A percentile compares a stretch with the other conserved stretches of the same genome.
These are phyloP conservation scores for Dryas integrifolia DNA, from an alignment of 331 rosid species.

Conservation along the genomic window DNA sequence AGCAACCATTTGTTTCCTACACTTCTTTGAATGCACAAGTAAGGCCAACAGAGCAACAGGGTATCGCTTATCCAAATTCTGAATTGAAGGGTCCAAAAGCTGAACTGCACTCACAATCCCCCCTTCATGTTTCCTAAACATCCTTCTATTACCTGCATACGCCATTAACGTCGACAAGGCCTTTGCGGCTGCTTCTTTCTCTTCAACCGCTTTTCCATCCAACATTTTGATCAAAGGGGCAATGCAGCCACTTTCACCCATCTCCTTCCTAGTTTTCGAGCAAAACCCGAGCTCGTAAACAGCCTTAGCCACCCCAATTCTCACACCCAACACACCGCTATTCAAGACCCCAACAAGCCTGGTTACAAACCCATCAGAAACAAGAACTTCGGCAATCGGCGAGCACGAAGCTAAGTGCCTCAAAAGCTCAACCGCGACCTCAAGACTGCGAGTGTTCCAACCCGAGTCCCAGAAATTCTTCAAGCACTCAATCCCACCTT, in stretches of 20 bases:
- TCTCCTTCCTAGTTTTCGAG: slow-evolving; percentile 59
- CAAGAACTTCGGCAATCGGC: slow-evolving; percentile 50
- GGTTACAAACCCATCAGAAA: slow-evolving; percentile 50
- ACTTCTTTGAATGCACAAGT: slow-evolving; percentile 61
- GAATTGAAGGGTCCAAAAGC: slow-evolving; percentile 65
- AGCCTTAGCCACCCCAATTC: slow-evolving; percentile 66
- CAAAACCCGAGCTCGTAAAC: slow-evolving; percentile 64
- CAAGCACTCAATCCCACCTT: slow-evolving; percentile 72
- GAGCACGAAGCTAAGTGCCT: slow-evolving; percentile 48
- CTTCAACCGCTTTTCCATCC: slow-evolving; percentile 82
- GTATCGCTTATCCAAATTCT: slow-evolving; percentile 64
- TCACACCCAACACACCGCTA: slow-evolving; percentile 64
- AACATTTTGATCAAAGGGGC: slow-evolving; percentile 63
- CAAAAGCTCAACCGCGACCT: slow-evolving; percentile 63
- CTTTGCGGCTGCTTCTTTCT: slow-evolving; percentile 75
- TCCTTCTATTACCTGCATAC: slow-evolving; percentile 46
- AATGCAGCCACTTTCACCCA: slow-evolving; percentile 79
- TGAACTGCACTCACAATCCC: slow-evolving; percentile 68
- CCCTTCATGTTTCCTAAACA: slow-evolving; percentile 59
- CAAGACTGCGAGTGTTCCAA: slow-evolving; percentile 48
- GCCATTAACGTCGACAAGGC: slow-evolving; percentile 59
- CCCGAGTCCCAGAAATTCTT: slow-evolving; percentile 81
- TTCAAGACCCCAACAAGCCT: slow-evolving; percentile 50
- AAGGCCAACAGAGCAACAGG: slow-evolving; percentile 66
- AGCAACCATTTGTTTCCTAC: slow-evolving; percentile 76